phyloP scores from a whole-genome alignment of 23 red algal genomes.

The Pyropia yezoensis region DNA sequence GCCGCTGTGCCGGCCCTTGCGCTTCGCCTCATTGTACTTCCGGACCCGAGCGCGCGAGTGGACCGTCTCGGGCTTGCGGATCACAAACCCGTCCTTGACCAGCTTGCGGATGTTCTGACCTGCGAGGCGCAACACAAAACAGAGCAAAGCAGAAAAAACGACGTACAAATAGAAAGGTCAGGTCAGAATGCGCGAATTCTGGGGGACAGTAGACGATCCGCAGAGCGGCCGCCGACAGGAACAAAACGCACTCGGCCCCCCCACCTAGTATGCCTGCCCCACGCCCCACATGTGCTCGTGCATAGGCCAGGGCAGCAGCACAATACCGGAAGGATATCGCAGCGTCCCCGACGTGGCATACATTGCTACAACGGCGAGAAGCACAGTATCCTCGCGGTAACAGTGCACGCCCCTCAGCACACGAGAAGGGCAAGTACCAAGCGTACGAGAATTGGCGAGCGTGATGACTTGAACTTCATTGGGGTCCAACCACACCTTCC shows the following conservation, averaged over 20 bases:
- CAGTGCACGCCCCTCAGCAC: too few relatives aligned
- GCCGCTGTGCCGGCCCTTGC: conserved; percentile 94
- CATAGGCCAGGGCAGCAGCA: too few relatives aligned
- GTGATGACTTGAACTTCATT: conserved; percentile 87
- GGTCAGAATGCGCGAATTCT: neutral
- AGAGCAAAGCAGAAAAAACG: neutral
- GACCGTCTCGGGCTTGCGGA: conserved; percentile 84
- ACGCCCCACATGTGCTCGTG: too few relatives aligned
- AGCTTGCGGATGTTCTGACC: conserved; percentile 92
- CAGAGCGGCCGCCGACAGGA: too few relatives aligned
- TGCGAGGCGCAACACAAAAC: neutral
- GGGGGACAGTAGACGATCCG: neutral
- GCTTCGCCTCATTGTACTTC: conserved; percentile 70
- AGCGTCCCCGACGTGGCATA: too few relatives aligned
- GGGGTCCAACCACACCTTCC: conserved; percentile 97
- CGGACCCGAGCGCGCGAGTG: conserved; percentile 93
- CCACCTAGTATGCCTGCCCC: too few relatives aligned
- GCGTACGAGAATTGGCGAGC: conserved; percentile 92
- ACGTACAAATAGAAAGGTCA: neutral
- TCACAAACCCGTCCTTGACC: conserved; percentile 83
- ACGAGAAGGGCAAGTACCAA: neutral
- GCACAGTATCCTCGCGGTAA: too few relatives aligned
- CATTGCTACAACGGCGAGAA: too few relatives aligned
- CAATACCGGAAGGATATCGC: too few relatives aligned
- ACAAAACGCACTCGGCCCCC: too few relatives aligned